Base-by-base conservation (phyloP, 1,284 basidiomycete genomes). In the Leccinum fallax region DNA sequence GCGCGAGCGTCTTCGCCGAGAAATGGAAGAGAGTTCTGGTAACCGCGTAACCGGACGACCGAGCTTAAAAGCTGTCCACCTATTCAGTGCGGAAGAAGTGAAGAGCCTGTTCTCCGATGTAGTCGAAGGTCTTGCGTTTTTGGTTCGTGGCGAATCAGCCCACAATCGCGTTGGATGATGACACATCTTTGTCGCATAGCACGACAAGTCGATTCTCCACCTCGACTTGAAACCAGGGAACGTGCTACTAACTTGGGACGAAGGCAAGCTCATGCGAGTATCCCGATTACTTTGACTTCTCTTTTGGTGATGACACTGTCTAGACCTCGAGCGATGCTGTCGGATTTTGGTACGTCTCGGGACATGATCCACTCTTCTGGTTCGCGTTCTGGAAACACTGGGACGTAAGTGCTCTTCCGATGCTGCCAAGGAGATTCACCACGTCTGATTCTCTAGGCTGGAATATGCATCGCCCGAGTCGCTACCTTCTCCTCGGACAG, bases 191-290 rank as follows among this genome's bases (percentile, higher is more conserved):
- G 26, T 55, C 24, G 9, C 28, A 26, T 53, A 95, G 93, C 94
- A 96, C 68, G 84, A 88, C 63, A 90, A 86, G 69, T 91, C 91
- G 0, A 93, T 97, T 48, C 73, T 98, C 34, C 95, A 98, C 73
- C 85, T 97, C 5, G 95, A 97, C 70, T 78, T 97, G 65, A 97
- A 97, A 74, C 95, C 95, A 13, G 94, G 93, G 5, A 98, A 98
- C 69, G 93, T 97, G 2, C 78, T 98, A 5, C 76, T 98, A 51
- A 95, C 95, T 11, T 95, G 92, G 89, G 94, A 97, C 67, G 93
- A 95, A 62, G 92, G 90, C n/a, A 81, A 82, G 55, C 79, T 96
- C 32, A 89, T 94, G 90, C 89, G 67, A 61, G 85, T 76, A 24
- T 51, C 40, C 52, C 21, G 48, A 9, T 28, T 28, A 15, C n/a